These are phyloP conservation scores for Rhodotorula babjevae DNA, from an alignment of 768 basidiomycete species.

Conservation along the genomic window DNA sequence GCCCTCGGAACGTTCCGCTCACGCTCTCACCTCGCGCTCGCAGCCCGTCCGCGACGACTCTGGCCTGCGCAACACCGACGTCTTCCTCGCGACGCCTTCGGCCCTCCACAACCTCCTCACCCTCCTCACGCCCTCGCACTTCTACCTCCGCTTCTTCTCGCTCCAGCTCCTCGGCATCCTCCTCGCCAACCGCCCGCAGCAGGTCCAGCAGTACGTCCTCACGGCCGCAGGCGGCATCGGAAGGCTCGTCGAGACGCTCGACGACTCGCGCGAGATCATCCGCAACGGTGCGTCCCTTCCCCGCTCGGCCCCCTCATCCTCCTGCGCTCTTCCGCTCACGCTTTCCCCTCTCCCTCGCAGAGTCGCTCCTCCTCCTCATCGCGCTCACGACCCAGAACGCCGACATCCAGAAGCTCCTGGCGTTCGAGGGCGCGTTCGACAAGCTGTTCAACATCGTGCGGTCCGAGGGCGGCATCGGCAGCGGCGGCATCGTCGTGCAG, in stretches of 20 bases:
- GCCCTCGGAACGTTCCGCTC: not conserved
- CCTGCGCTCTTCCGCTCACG: constrained; percentile 28
- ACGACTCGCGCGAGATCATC: constrained; percentile 83
- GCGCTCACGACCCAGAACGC: constrained; percentile 72
- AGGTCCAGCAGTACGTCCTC: constrained; percentile 84
- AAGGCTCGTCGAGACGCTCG: constrained; percentile 62
- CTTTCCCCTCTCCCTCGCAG: constrained; percentile 51
- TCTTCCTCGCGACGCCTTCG: constrained; percentile 66
- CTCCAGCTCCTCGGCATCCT: constrained; percentile 75
- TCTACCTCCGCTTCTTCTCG: constrained; percentile 78
- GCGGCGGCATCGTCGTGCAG: constrained; percentile 73
- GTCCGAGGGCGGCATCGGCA: constrained; percentile 80
- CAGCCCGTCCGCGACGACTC: constrained; percentile 40
- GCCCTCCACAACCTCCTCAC: constrained; percentile 69
- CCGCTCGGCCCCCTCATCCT: constrained; percentile 21
- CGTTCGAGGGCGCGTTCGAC: constrained; percentile 95
- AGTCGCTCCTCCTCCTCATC: constrained; percentile 77
- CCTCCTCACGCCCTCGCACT: constrained; percentile 68
- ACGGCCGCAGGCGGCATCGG: constrained; percentile 70
- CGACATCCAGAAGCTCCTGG: constrained; percentile 92
- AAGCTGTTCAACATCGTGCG: constrained; percentile 82
- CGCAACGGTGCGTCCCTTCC: constrained; percentile 68
- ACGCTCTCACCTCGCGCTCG: not conserved
- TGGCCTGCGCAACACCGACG: constrained; percentile 76
- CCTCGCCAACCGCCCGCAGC: constrained; percentile 71